Percentiles rank a stretch among this genome's conserved stretches.
Conservation (phyloP, 192 early-diverging fungal species). For the Phlyctochytrium planicorne region DNA sequence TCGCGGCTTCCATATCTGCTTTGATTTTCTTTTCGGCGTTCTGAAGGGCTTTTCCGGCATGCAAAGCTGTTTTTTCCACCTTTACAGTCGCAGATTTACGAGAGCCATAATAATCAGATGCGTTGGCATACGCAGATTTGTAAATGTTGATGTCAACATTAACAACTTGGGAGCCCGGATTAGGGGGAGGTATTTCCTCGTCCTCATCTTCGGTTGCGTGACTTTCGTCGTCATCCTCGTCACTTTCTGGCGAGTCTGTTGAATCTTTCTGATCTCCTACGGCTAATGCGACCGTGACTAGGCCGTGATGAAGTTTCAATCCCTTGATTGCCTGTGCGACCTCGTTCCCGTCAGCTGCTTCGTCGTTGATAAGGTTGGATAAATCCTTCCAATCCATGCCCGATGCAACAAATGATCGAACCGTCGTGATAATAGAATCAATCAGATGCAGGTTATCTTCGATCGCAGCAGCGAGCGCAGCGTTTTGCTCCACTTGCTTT, state of each 20-base stretch:
- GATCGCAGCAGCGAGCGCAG: constrained; percentile 77
- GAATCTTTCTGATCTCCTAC: constrained; percentile 33
- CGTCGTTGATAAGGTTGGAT: constrained; percentile 80
- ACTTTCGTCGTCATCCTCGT: constrained; percentile 48
- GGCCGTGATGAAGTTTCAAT: constrained; percentile 77
- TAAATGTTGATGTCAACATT: constrained; percentile 89
- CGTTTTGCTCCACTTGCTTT: constrained; percentile 64
- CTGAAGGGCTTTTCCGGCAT: constrained; percentile 82
- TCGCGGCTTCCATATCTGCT: constrained; percentile 71
- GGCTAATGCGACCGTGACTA: constrained; percentile 68
- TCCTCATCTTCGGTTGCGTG: constrained; percentile 42
- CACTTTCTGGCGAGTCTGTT: too few species aligned
- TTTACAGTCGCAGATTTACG: constrained; percentile 83
- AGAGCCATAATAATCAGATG: constrained; percentile 81
- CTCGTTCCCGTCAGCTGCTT: constrained; percentile 67
- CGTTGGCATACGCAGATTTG: constrained; percentile 85
- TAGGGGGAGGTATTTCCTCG: constrained; percentile 32
- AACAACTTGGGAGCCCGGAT: constrained; percentile 23
- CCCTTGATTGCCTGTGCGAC: constrained; percentile 74
- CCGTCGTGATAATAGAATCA: constrained; percentile 83
- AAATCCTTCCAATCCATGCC: constrained; percentile 98
- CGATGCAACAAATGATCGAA: constrained; percentile 82
- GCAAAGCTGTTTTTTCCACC: constrained; percentile 78
- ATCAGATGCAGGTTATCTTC: constrained; percentile 81
- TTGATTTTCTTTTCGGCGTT: constrained; percentile 88